Evolutionary conservation across 2,329 filamentous ascomycete genomes (phyloP), one percentile per base, ranked within the genome.

Genomic region (Acephala macrosclerotiorum): DNA sequence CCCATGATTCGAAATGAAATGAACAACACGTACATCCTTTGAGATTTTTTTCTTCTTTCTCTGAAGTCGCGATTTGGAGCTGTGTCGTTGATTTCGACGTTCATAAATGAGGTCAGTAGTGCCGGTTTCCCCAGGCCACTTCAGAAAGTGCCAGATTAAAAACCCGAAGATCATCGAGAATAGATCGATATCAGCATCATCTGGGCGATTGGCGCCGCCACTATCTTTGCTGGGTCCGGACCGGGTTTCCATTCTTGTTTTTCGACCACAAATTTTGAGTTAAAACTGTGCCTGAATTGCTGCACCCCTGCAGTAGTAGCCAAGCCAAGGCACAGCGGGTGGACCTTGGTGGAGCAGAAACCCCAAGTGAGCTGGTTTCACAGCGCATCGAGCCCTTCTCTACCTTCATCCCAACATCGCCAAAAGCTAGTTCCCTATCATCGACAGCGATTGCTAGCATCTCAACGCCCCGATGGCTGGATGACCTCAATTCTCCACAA

Each of bases 201-300:
- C 12, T 8, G n/a, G 45, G 45, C 58, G 58, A 60, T 60, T 47
- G 58, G 58, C 58, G 38, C 40, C 58, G 58, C 58, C 58, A 60
- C 58, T 60, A 60, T 60, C 58, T 14, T 29, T 33, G 26, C 42
- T 26, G 22, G 58, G 20, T 16, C 38, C 38, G 9, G 20, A 22
- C 8, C 58, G 25, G 45, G 45, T 25, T 45, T n/a, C n/a, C n/a
- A 49, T 49, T 49, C 45, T 22, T 22, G 45, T 49, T 49, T 49
- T 42, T 5, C 6, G 40, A 16, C 2, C 14, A n/a, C 40, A 18
- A 42, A n/a, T 18, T 18, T 42, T 12, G 40, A 12, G 40, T 42
- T 16, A 16, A 42, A 12, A 42, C 18, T 49, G 45, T 49, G 45
- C 45, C 42, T 45, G 42, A 49, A 29, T 20, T 22, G 12, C 36